Base-by-base conservation (phyloP, 2,329 filamentous ascomycete genomes). In the Sporothrix dimorphospora region DNA sequence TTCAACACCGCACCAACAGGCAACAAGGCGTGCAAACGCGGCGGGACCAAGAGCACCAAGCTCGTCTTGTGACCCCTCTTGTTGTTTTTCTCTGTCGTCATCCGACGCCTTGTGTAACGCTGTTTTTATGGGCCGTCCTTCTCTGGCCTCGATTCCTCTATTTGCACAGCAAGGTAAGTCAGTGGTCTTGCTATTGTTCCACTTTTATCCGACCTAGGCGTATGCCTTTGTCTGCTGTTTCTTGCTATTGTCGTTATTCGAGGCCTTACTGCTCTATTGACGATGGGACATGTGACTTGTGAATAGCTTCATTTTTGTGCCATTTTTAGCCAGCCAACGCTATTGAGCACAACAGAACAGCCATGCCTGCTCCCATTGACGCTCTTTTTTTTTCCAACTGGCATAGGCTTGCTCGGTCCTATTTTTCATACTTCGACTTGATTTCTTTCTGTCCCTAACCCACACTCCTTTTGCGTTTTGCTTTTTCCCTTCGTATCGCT, bases 161-260 rank as follows among this genome's bases (percentile, higher is more conserved):
- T 38, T 16, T 30, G 34, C 47, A 42, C 66, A 8, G 49, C 19
- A n/a, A 38, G 30, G n/a, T 21, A 55, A 21, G 49, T 34, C 16
- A 6, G 16, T 19, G 42, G 11, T 45, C 16, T 67, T 73, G 53
- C 45, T 47, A 71, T 69, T 73, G 72, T 73, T 66, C 72, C 72
- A 71, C 69, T 73, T 71, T 73, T 69, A 38, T 8, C 19, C 34
- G 65, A 4, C 27, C 11, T 68, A 24, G 53, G 38, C 51, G 45
- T 34, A 27, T 38, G 30, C 24, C 66, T 40, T 61, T 40, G 11
- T 19, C 55, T 59, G 1, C 55, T 38, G 38, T 27, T 45, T 65
- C 21, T 69, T 72, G 24, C 61, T 55, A 55, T 72, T 71, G 67
- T 71, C 59, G 30, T 47, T 24, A 21, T 66, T 71, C 67, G 19